phyloP scores from a whole-genome alignment of 1,139 yeast genomes.

The Yamadazyma spencermartinsiae region DNA sequence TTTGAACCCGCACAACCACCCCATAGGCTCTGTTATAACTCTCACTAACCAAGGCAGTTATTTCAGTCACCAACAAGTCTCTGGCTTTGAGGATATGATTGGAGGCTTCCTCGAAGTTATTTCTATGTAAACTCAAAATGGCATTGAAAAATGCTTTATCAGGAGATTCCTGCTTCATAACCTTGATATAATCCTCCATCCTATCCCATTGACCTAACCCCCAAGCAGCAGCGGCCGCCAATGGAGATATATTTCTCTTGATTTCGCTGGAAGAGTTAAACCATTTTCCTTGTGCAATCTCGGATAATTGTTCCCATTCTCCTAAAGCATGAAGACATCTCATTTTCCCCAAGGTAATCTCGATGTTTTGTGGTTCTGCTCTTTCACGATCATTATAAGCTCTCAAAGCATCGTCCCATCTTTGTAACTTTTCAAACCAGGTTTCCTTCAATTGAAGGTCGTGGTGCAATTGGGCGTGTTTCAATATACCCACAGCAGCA shows the following conservation, averaged over 20 bases:
- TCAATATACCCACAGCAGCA: slow-evolving; percentile 95
- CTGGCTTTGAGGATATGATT: slow-evolving; percentile 80
- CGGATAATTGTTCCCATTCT: slow-evolving; percentile 93
- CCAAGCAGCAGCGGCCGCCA: slow-evolving; percentile 99
- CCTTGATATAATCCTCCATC: slow-evolving; percentile 87
- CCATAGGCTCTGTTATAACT: slow-evolving; percentile 96
- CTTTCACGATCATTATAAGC: slow-evolving; percentile 80
- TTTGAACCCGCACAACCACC: slow-evolving; percentile 94
- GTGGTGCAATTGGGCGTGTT: slow-evolving; percentile 93
- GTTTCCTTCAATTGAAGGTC: slow-evolving; percentile 92
- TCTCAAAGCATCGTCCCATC: slow-evolving; percentile 97
- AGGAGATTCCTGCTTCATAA: slow-evolving; percentile 89
- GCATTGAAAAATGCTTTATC: slow-evolving; percentile 95
- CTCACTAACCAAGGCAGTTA: slow-evolving; percentile 92
- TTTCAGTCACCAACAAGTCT: slow-evolving; percentile 86
- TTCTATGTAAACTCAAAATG: slow-evolving; percentile 79
- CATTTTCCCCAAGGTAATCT: slow-evolving; percentile 96
- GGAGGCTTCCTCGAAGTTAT: slow-evolving; percentile 81
- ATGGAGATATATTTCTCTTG: slow-evolving; percentile 86
- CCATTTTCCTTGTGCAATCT: slow-evolving; percentile 88
- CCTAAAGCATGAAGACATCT: slow-evolving; percentile 96
- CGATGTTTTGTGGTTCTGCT: slow-evolving; percentile 59
- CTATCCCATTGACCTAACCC: slow-evolving; percentile 98
- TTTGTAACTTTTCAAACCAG: slow-evolving; percentile 94
- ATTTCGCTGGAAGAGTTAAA: slow-evolving; percentile 67